phyloP scores from a whole-genome alignment of 2,329 filamentous ascomycete species.

The Didymella pinodella region DNA sequence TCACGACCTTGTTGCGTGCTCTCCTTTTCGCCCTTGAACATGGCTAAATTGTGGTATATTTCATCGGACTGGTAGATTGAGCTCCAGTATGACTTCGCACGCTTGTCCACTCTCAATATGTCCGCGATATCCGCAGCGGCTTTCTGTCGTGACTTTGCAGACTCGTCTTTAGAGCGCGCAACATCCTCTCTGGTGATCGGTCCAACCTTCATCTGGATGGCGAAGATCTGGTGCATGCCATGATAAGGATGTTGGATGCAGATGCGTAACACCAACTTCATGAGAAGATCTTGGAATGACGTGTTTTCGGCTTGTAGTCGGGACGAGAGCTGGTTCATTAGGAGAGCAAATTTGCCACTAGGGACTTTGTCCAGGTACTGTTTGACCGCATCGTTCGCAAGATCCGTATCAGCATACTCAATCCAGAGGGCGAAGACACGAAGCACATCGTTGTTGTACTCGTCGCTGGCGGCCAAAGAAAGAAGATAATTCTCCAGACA shows the following conservation, averaged over 20 bases:
- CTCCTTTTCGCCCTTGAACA: constrained; percentile 68
- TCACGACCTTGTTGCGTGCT: constrained; percentile 72
- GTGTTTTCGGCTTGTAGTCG: constrained; percentile 75
- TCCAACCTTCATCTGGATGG: constrained; percentile 60
- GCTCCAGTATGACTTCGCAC: constrained; percentile 68
- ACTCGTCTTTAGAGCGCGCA: constrained; percentile 73
- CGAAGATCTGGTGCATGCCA: constrained; percentile 96
- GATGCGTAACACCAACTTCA: constrained; percentile 78
- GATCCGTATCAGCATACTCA: constrained; percentile 77
- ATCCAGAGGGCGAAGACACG: constrained; percentile 96
- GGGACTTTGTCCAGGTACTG: constrained; percentile 77
- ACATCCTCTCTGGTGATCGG: constrained; percentile 60
- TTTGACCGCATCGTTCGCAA: constrained; percentile 79
- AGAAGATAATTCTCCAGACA: constrained; percentile 94
- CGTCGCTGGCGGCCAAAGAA: constrained; percentile 82
- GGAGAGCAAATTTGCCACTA: constrained; percentile 86
- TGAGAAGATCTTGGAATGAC: constrained; percentile 79
- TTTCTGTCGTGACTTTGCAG: constrained; percentile 74
- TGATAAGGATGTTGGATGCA: constrained; percentile 95
- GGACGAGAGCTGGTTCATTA: constrained; percentile 98
- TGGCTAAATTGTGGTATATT: constrained; percentile 68
- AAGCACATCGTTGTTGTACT: constrained; percentile 86
- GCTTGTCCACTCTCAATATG: constrained; percentile 63
- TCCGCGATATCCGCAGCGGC: constrained; percentile 76
- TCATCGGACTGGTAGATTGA: constrained; percentile 78